Conservation (phyloP, 2,329 filamentous ascomycete species). For the Fusarium pseudograminearum region DNA sequence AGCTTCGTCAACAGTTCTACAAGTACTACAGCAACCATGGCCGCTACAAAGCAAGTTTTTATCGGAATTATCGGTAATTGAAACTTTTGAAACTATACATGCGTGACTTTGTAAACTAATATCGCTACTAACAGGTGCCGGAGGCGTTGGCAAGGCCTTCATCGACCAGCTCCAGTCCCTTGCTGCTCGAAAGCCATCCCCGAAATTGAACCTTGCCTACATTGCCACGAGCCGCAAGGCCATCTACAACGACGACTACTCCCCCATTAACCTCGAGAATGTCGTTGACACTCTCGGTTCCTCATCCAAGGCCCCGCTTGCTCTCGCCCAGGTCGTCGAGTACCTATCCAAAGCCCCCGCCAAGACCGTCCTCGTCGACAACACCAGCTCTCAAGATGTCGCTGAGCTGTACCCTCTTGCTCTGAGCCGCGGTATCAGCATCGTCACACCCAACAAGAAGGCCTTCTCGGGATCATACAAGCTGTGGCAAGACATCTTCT, state of each 20-base stretch:
- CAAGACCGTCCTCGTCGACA: slow-evolving; percentile 89
- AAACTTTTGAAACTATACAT: background rate
- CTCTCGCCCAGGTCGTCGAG: slow-evolving; percentile 76
- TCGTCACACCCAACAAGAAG: slow-evolving; percentile 99
- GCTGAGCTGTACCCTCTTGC: slow-evolving; percentile 86
- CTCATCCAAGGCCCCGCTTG: slow-evolving; percentile 73
- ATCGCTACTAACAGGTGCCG: slow-evolving; percentile 72
- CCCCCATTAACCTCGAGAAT: slow-evolving; percentile 71
- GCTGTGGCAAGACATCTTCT: slow-evolving; percentile 90
- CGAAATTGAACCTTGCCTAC: slow-evolving; percentile 82
- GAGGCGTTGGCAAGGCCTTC: slow-evolving; percentile 93
- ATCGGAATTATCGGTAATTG: slow-evolving; percentile 65
- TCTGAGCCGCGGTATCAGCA: slow-evolving; percentile 83
- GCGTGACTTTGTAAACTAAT: slow-evolving; percentile 23
- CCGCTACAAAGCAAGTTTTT: slow-evolving; percentile 60
- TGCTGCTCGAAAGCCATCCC: slow-evolving; percentile 72
- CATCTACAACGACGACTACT: slow-evolving; percentile 79
- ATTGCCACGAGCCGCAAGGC: slow-evolving; percentile 88
- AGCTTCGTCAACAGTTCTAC: slow-evolving; percentile 31
- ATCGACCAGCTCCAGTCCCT: slow-evolving; percentile 81
- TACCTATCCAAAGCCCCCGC: slow-evolving; percentile 83
- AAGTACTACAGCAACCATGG: slow-evolving; percentile 52
- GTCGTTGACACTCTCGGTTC: slow-evolving; percentile 72
- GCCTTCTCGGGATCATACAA: slow-evolving; percentile 86
- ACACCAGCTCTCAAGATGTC: slow-evolving; percentile 90